Evolutionary conservation across 345 rosid genomes (phyloP).

Genomic region (Cardamine chenopodiifolia): DNA sequence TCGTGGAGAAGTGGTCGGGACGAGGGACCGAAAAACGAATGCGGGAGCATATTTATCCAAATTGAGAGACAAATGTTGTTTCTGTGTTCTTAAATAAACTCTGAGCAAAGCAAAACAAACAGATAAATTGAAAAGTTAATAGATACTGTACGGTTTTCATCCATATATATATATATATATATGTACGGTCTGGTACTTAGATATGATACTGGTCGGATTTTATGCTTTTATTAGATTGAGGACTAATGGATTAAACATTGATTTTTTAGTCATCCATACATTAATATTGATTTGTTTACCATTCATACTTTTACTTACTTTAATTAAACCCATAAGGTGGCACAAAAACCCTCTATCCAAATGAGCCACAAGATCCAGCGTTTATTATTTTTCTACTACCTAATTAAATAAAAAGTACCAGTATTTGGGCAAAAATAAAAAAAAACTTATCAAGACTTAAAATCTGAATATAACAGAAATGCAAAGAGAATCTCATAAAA

Average conservation of each 20-base stretch:
- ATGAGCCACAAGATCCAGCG: neutral
- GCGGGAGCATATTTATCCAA: slow-evolving; percentile 17
- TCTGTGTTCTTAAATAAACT: neutral
- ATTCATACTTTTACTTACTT: neutral
- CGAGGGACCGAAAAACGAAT: slow-evolving; percentile 13
- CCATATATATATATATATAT: neutral
- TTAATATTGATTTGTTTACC: slow-evolving; percentile 13
- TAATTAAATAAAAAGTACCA: neutral
- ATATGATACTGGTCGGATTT: neutral
- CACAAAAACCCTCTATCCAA: neutral
- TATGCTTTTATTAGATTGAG: neutral
- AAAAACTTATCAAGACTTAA: neutral
- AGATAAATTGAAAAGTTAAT: neutral
- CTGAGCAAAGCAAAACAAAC: neutral
- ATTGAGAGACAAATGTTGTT: slow-evolving; percentile 2
- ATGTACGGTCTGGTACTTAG: neutral
- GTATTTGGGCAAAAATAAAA: too few relatives aligned
- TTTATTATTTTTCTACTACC: neutral
- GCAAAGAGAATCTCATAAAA: neutral
- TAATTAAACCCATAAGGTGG: neutral
- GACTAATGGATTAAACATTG: neutral
- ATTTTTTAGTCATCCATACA: neutral
- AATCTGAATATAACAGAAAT: neutral
- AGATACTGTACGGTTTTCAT: neutral
- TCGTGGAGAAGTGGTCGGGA: slow-evolving; percentile 21